These are phyloP conservation scores for Lentinula raphanica DNA, from an alignment of 768 basidiomycete genomes.

Conservation along the genomic window DNA sequence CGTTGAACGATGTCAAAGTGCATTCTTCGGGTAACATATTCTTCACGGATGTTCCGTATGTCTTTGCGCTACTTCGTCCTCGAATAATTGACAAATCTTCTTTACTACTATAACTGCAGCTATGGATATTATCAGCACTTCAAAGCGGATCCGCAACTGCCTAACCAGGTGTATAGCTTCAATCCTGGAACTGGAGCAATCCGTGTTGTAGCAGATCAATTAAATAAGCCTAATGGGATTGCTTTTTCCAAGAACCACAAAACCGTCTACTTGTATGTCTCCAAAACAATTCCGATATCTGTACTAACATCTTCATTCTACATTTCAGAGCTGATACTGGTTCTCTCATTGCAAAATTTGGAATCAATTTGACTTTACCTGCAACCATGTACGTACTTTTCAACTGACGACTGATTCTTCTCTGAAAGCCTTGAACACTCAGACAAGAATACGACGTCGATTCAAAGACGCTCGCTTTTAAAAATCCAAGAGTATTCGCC, in stretches of 20 bases:
- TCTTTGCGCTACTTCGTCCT: slow-evolving; percentile 1
- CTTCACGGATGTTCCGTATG: slow-evolving; percentile 28
- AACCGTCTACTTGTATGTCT: background rate
- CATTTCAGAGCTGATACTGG: slow-evolving; percentile 47
- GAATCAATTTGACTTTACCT: slow-evolving; percentile 52
- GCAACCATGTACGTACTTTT: slow-evolving; percentile 56
- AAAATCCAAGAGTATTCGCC: slow-evolving; percentile 62
- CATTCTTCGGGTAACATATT: slow-evolving; percentile 17
- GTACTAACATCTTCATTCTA: background rate
- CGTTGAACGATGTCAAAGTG: slow-evolving; percentile 42
- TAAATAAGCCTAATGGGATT: slow-evolving; percentile 14
- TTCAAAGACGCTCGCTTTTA: slow-evolving; percentile 44
- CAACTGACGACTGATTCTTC: background rate
- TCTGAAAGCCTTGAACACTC: background rate
- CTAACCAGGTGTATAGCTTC: slow-evolving; percentile 42
- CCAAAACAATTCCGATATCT: background rate
- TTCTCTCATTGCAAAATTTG: slow-evolving; percentile 36
- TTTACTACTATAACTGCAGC: slow-evolving; percentile 25
- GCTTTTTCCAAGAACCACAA: background rate
- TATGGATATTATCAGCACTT: slow-evolving; percentile 32
- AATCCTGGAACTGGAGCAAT: slow-evolving; percentile 34
- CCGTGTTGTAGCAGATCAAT: slow-evolving; percentile 37
- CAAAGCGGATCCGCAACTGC: slow-evolving; percentile 33
- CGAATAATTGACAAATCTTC: background rate
- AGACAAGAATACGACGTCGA: slow-evolving; percentile 73